These are phyloP conservation scores for Solanum medicagineum DNA, from an alignment of 257 asterid species.

Conservation along the genomic window DNA sequence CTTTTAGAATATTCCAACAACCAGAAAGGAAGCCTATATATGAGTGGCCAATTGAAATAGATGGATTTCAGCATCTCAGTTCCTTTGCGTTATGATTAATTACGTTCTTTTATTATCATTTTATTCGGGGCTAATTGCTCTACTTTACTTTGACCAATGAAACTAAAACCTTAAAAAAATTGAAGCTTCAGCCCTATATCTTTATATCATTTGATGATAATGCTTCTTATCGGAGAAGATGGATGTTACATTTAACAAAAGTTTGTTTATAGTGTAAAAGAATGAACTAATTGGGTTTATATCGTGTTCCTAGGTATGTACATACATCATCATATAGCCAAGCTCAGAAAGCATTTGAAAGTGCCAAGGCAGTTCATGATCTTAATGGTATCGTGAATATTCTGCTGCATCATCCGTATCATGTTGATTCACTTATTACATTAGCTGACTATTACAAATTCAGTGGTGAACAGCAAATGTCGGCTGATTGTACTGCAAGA, in stretches of 20 bases:
- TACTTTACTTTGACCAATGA: not conserved
- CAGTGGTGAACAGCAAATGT: conserved; percentile 89
- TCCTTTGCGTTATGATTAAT: not conserved
- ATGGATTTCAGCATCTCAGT: not conserved
- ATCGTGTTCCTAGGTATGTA: conserved; percentile 32
- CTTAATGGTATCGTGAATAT: conserved; percentile 76
- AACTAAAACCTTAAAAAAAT: not conserved
- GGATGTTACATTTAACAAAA: not conserved
- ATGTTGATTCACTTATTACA: conserved; percentile 71
- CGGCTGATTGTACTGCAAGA: conserved; percentile 72
- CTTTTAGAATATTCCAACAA: not conserved
- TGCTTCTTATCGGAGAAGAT: not conserved
- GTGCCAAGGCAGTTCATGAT: conserved; percentile 80
- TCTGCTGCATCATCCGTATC: conserved; percentile 75
- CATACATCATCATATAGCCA: conserved; percentile 70
- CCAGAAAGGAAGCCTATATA: not conserved
- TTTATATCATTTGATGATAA: not conserved
- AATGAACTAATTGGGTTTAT: not conserved
- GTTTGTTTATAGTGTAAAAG: not conserved
- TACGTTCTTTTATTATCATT: not conserved
- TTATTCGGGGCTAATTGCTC: not conserved
- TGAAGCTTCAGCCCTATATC: not conserved
- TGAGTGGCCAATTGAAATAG: not conserved
- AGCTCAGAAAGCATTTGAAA: conserved; percentile 80
- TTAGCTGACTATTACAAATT: conserved; percentile 84